Evolutionary conservation across 805 yeast species (phyloP), one percentile per base, ranked within the genome.

Genomic region (Starmerella roubikii): DNA sequence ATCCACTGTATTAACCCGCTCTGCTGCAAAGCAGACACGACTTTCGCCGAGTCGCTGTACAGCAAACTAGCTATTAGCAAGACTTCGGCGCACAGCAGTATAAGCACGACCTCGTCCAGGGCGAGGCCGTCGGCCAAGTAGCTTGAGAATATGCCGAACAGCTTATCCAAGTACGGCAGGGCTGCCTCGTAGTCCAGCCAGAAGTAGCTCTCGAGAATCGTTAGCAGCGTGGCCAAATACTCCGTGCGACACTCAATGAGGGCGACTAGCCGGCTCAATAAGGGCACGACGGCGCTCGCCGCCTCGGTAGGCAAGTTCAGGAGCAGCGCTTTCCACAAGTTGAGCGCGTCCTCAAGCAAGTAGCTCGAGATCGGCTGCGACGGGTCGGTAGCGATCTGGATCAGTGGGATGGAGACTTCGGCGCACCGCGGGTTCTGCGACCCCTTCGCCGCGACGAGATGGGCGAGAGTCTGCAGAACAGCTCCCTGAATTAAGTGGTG

Each of bases 341-440:
- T 93, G 51, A 71, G 74, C 0, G 91, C 94, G 57, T 85, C 96
- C 52, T 85, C 95, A 12, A 78, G 66, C 10, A 85, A 56, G 34
- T 81, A 62, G 1, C 69, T 58, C 41, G 72, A 69, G 31, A 62
- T 65, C 22, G 69, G 68, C 1, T 84, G 72, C 17, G 64, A 61
- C 1, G 76, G 69, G 47, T 82, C 74, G 50, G 91, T 79, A 36
- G 45, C 42, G 3, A 42, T 44, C 4, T 39, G 39, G 22, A 45
- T 19, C 51, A 38, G 50, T 24, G 35, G 47, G 32, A 41, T 44
- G 35, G 46, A 55, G 44, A 19, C 44, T 28, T n/a, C 29, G 49
- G 41, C 20, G 40, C 36, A 28, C 13, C 29, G 25, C 15, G 15
- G 9, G 25, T 38, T n/a, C 52, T 52, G 1, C 12, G 35, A 18